phyloP scores from a whole-genome alignment of 441 rosid genomes.

The Brassica hybrid region DNA sequence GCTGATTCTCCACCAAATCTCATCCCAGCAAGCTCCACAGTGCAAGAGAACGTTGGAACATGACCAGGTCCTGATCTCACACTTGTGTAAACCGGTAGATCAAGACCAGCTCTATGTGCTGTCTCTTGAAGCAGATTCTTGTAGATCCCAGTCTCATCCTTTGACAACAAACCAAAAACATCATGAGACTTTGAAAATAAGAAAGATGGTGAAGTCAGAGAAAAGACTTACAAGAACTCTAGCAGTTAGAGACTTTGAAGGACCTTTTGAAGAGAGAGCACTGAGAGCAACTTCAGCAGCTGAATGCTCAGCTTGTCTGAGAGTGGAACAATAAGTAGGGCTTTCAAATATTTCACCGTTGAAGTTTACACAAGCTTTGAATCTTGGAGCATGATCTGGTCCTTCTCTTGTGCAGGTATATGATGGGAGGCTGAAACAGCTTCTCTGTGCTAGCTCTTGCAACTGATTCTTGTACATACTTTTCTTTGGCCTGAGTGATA shows the following conservation, averaged over 20 bases:
- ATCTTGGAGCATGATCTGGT: conserved; percentile 92
- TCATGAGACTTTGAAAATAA: conserved; percentile 11
- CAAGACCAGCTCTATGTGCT: conserved; percentile 78
- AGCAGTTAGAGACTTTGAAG: conserved; percentile 72
- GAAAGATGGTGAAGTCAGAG: too few species aligned
- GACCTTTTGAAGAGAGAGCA: conserved; percentile 60
- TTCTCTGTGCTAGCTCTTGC: conserved; percentile 91
- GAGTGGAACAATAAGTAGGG: conserved; percentile 64
- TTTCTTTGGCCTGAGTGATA: too few species aligned
- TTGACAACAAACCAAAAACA: conserved; percentile 20
- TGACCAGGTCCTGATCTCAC: conserved; percentile 87
- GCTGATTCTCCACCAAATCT: conserved; percentile 72
- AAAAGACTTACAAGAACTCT: conserved; percentile 67
- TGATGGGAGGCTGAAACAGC: conserved; percentile 84
- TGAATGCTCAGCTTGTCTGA: conserved; percentile 82
- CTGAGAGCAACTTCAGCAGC: conserved; percentile 81
- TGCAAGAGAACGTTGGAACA: conserved; percentile 67
- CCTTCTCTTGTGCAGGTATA: conserved; percentile 85
- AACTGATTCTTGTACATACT: conserved; percentile 90
- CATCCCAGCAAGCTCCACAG: conserved; percentile 79
- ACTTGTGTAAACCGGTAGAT: conserved; percentile 72
- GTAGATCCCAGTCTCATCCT: conserved; percentile 92
- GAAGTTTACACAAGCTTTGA: conserved; percentile 79
- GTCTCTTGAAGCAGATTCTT: conserved; percentile 84
- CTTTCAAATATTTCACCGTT: conserved; percentile 82